phyloP scores from a whole-genome alignment of 176 grass and related monocot species.

The Phragmites australis region DNA sequence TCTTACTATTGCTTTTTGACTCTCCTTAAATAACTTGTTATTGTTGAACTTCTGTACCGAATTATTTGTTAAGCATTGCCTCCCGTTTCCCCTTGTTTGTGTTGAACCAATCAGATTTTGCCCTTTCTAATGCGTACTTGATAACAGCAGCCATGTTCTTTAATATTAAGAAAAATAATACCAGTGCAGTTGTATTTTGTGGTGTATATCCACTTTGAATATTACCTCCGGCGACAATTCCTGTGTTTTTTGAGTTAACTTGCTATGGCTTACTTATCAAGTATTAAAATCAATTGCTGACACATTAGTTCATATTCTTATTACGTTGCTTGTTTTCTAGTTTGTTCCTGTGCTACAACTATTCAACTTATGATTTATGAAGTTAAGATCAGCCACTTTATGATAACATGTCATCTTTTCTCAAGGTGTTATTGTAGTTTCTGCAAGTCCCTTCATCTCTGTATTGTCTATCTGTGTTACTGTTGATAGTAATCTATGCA shows the following conservation, averaged over 20 bases:
- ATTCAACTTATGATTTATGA: neutral
- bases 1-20: neutral
- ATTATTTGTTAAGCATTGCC: slow-evolving; percentile 7
- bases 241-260: slow-evolving; percentile 25
- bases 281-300: neutral
- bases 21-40: neutral
- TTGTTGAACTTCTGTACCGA: neutral
- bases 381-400: slow-evolving; percentile 5
- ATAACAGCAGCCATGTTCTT: slow-evolving; percentile 6
- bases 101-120: neutral
- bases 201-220: neutral
- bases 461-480: slow-evolving; percentile 10
- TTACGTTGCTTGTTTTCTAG: slow-evolving; percentile 26
- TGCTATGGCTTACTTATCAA: neutral
- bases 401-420: slow-evolving; percentile 1
- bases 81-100: neutral
- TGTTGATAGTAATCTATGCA: slow-evolving; percentile 2
- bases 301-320: slow-evolving; percentile 1
- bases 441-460: neutral
- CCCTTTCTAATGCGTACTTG: neutral
- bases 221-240: neutral
- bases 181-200: neutral
- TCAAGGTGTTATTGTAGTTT: neutral
- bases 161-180: slow-evolving; percentile 20
- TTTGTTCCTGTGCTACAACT: slow-evolving; percentile 4